phyloP scores from a whole-genome alignment of 176 grass and related monocot species.

The Typha latifolia region DNA sequence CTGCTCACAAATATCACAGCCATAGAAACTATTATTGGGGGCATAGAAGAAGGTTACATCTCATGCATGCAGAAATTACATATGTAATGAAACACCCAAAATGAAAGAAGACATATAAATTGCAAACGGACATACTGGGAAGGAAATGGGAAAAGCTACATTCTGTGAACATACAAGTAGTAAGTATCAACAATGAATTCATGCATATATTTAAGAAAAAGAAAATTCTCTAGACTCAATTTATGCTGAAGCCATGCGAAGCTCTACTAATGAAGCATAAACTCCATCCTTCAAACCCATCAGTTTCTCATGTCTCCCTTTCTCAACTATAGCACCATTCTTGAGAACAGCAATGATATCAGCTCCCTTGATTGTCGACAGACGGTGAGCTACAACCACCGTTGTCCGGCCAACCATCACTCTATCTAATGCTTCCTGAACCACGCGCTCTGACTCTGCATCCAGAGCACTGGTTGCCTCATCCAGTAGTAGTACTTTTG shows the following conservation, averaged over 20 bases:
- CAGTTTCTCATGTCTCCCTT: constrained; percentile 53
- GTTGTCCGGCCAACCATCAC: constrained; percentile 76
- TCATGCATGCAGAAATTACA: no score
- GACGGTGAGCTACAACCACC: constrained; percentile 56
- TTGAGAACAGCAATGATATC: constrained; percentile 72
- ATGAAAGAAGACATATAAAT: no score
- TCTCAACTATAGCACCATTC: constrained; percentile 57
- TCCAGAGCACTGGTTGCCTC: constrained; percentile 77
- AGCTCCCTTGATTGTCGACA: constrained; percentile 63
- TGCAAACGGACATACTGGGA: no score
- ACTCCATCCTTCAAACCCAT: constrained; percentile 56
- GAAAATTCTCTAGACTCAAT: no score
- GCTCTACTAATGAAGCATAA: constrained; percentile 62
- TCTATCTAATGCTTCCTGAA: constrained; percentile 59
- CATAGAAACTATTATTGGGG: no score
- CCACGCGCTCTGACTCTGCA: constrained; percentile 64
- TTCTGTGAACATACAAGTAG: no score
- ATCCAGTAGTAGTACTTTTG: constrained; percentile 65
- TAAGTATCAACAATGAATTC: no score
- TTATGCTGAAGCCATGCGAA: constrained; percentile 14
- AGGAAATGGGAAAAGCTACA: no score
- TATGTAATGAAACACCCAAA: no score
- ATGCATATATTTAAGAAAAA: no score
- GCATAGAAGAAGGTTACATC: no score
- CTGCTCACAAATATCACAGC: no score